Conservation (phyloP, 495 filamentous ascomycete species). For the Penicillium mononematosum region DNA sequence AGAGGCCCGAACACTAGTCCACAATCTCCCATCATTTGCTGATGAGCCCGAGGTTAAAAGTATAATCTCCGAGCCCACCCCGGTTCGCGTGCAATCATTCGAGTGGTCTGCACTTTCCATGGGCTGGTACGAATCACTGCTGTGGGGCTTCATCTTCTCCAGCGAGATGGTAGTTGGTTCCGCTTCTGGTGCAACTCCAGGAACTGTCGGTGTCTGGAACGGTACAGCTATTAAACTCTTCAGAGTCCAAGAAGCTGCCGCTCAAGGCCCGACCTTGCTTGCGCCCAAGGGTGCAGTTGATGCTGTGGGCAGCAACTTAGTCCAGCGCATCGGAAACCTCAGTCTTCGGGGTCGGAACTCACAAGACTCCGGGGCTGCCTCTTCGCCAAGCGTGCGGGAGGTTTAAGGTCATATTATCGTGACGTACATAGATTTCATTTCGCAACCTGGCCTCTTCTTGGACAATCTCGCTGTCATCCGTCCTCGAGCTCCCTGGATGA, state of each 20-base stretch:
- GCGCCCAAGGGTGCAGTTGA: constrained; percentile 90
- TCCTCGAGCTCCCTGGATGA: constrained; percentile 14
- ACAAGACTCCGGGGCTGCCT: constrained; percentile 30
- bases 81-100: constrained; percentile 81
- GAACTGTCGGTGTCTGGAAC: constrained; percentile 95
- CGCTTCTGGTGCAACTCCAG: constrained; percentile 51
- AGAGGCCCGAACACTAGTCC: constrained; percentile 40
- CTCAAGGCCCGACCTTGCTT: constrained; percentile 75
- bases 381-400: constrained; percentile 40
- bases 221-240: constrained; percentile 85
- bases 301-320: constrained; percentile 89
- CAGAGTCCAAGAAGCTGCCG: constrained; percentile 79
- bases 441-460: constrained; percentile 16
- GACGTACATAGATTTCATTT: constrained; percentile 24
- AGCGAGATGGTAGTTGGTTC: constrained; percentile 80
- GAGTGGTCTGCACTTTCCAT: constrained; percentile 91
- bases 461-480: constrained; percentile 3
- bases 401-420: constrained; percentile 24
- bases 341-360: constrained; percentile 51
- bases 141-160: constrained; percentile 95
- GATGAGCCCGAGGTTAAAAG: constrained; percentile 62
- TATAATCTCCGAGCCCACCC: constrained; percentile 66
- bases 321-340: constrained; percentile 80
- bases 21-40: constrained; percentile 57
- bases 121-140: constrained; percentile 92